Conservation (phyloP, 345 rosid genomes). For the Eutrema japonicum region DNA sequence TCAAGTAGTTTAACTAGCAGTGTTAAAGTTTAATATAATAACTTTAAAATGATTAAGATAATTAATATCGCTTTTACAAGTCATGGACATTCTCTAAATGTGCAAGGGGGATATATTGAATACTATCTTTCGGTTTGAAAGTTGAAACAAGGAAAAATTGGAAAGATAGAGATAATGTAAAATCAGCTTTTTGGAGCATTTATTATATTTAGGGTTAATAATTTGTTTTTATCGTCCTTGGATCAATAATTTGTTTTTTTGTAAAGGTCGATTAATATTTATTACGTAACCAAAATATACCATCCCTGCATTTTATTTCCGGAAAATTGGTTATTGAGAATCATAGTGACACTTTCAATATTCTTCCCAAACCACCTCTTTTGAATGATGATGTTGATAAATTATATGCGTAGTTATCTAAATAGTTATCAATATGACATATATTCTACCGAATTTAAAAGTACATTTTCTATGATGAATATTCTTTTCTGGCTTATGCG, state of each 20-base stretch:
- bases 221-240: too few relatives aligned
- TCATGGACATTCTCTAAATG: neutral
- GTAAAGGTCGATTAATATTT: neutral
- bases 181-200: too few relatives aligned
- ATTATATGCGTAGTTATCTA: slow-evolving; percentile 16
- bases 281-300: neutral
- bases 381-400: slow-evolving; percentile 2
- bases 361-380: slow-evolving; percentile 3
- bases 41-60: neutral
- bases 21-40: neutral
- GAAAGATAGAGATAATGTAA: too few relatives aligned
- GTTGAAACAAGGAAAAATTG: too few relatives aligned
- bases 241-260: neutral
- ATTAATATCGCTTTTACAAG: neutral
- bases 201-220: too few relatives aligned
- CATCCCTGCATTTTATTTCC: neutral
- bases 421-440: slow-evolving; percentile 16
- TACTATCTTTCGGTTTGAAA: too few relatives aligned
- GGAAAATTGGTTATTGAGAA: slow-evolving; percentile 8
- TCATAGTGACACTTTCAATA: slow-evolving; percentile 9
- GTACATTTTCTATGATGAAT: slow-evolving; percentile 24
- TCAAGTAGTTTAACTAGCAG: neutral
- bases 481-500: slow-evolving; percentile 36
- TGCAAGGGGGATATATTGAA: too few relatives aligned
- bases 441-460: slow-evolving; percentile 2